Base-by-base conservation (phyloP, 1,139 yeast genomes). In the Kodamaea derodonti region DNA sequence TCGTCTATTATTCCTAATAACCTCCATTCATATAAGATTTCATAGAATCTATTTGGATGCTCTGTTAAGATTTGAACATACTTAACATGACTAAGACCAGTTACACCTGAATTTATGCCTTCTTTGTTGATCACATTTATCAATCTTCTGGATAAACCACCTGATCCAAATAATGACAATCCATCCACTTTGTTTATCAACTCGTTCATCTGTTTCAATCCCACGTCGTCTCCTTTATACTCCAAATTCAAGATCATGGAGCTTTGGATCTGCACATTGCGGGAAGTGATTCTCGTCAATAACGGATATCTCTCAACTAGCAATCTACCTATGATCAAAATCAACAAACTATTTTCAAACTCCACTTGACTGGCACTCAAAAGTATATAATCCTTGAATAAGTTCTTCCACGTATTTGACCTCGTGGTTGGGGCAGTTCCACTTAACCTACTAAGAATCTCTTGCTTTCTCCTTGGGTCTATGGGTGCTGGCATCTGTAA, bases 321-420 rank as follows among this genome's bases (percentile, higher is more conserved):
- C 4, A 67, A 35, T 9, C 49, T 47, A 0, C 69, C 67, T 23
- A 64, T 43, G 5, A 68, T 39, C 29, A 67, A 52, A 27, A 46
- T 51, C 33, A 69, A 56, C 27, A 67, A 52, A 33, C 65, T 53
- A 33, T 52, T 62, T 45, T 69, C 74, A 47, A 66, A 69, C n/a
- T 47, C 58, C 13, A 51, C 43, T 37, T 66, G 70, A 33, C 64
- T 52, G 2, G 56, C 39, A 10, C 61, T 51, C 30, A 69, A 54
- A 28, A 53, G 51, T 17, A 58, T 33, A 36, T 65, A 67, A 32
- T 62, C 62, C 15, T 49, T 39, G 11, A 62, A 26, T 36, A 65
- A 43, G 11, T 43, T 37, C 4, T 33, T 29, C 42, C 48, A 48
- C 4, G 52, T 35, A n/a, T 29, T 20, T 4, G 14, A 9, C 9